Evolutionary conservation across 139 green algal genomes (phyloP).

Genomic region (Volvox africanus): DNA sequence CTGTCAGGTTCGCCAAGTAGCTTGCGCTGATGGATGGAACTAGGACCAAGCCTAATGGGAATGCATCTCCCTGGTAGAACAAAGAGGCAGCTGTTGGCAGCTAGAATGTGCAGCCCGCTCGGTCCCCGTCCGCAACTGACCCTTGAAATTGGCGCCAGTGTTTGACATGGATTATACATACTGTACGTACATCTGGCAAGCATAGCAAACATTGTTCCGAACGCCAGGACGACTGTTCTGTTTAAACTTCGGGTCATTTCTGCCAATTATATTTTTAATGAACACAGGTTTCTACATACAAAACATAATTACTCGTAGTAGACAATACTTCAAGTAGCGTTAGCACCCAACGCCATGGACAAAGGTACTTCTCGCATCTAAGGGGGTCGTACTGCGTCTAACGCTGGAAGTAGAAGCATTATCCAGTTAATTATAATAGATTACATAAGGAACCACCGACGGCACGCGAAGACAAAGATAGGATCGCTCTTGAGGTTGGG

Average conservation of each 20-base stretch:
- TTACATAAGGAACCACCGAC: no score
- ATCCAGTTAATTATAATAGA: no score
- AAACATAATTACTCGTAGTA: no score
- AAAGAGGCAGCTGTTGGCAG: conserved; percentile 20
- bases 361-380: no score
- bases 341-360: no score
- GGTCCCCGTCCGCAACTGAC: neutral
- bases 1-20: neutral
- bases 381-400: no score
- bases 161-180: neutral
- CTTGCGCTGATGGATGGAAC: conserved; percentile 18
- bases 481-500: no score
- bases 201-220: neutral
- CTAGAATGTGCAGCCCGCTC: neutral
- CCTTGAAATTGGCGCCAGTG: neutral
- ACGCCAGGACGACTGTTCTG: neutral
- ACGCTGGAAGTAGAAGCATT: no score
- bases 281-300: no score
- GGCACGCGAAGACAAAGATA: no score
- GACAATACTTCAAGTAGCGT: no score
- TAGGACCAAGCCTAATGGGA: conserved; percentile 19
- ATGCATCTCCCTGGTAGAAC: conserved; percentile 25
- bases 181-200: neutral
- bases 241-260: neutral
- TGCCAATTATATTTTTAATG: neutral